Conservation (phyloP, 176 grass and related monocot genomes). For the Themeda triandra region DNA sequence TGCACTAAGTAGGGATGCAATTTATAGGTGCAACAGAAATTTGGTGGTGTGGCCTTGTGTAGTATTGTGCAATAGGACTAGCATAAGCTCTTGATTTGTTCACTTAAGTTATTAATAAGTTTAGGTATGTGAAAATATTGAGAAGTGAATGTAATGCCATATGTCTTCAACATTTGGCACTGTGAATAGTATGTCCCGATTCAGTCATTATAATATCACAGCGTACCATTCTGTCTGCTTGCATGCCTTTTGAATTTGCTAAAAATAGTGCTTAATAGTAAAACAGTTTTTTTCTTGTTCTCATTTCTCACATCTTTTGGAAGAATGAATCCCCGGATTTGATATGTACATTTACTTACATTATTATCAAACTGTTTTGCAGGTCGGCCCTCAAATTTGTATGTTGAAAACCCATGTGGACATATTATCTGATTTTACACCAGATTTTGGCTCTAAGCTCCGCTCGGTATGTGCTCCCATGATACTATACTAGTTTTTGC, state of each 20-base stretch:
- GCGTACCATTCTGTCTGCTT: background rate
- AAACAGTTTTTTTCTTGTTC: background rate
- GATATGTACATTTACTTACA: background rate
- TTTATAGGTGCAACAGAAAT: background rate
- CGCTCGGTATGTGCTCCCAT: constrained; percentile 43
- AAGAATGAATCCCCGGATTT: background rate
- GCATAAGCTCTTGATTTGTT: background rate
- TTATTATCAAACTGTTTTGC: background rate
- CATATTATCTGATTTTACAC: constrained; percentile 84
- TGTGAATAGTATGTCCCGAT: background rate
- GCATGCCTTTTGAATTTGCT: background rate
- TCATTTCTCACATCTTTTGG: background rate
- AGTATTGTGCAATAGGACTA: background rate
- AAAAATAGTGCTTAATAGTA: background rate
- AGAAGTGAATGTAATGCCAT: background rate
- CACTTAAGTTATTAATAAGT: background rate
- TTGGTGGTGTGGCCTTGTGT: too few species aligned
- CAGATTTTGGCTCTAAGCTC: constrained; percentile 70
- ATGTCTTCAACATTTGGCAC: background rate
- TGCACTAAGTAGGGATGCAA: background rate
- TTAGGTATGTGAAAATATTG: background rate
- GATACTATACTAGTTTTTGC: background rate
- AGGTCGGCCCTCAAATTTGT: constrained; percentile 87
- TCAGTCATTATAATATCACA: background rate
- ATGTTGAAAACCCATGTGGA: constrained; percentile 95